A percentile compares a stretch with the other conserved stretches of the same genome.
Conservation (phyloP, 257 asterid species). For the Solanum chmielewskii region DNA sequence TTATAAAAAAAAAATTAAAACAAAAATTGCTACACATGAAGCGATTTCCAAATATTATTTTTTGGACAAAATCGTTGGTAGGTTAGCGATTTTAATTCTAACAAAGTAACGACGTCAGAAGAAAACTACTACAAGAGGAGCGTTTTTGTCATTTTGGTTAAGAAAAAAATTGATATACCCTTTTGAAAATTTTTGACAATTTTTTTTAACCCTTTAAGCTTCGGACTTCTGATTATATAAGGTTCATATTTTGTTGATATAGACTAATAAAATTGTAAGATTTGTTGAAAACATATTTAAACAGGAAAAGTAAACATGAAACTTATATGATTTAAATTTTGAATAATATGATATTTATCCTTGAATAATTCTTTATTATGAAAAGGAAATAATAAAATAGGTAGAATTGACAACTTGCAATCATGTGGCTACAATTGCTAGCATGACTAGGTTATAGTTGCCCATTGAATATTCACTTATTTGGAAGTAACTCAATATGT, state of each 20-base stretch:
- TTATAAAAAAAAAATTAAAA: too few relatives aligned
- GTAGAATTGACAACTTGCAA: not conserved
- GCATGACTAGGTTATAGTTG: not conserved
- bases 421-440: not conserved
- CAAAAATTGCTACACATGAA: too few relatives aligned
- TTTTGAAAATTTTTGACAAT: too few relatives aligned
- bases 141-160: too few relatives aligned
- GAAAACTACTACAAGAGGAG: too few relatives aligned
- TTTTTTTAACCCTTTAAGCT: too few relatives aligned
- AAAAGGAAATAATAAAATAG: not conserved
- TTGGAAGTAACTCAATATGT: not conserved
- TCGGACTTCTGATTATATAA: not conserved
- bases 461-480: not conserved
- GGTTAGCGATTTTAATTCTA: too few relatives aligned
- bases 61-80: too few relatives aligned
- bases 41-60: too few relatives aligned
- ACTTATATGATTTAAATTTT: not conserved
- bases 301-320: not conserved
- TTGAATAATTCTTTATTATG: not conserved
- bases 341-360: not conserved
- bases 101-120: too few relatives aligned
- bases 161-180: too few relatives aligned
- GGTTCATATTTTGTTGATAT: not conserved
- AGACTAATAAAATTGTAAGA: not conserved
- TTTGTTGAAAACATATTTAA: not conserved